Conservation (phyloP, 192 early-diverging fungal genomes). For the Podila epicladia region DNA sequence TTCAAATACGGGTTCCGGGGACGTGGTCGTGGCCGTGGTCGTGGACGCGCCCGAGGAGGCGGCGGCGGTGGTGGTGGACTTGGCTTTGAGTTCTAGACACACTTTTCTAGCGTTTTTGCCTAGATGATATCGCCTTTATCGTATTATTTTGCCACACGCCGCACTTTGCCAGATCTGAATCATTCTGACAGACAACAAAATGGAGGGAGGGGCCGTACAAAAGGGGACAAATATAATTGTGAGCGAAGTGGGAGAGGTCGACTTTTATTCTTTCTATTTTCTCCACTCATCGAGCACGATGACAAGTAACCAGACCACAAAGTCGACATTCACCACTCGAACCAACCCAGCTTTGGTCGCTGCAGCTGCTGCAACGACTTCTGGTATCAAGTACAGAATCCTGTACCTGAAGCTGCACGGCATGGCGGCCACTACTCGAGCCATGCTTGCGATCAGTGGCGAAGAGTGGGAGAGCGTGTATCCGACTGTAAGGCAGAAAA, state of each 20-base stretch:
- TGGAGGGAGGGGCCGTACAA: too few species aligned
- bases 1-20: background rate
- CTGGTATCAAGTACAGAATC: slow-evolving; percentile 14
- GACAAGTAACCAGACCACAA: background rate
- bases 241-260: too few species aligned
- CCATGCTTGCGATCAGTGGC: slow-evolving; percentile 21
- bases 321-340: slow-evolving; percentile 18
- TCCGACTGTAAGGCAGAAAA: slow-evolving; percentile 9
- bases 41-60: slow-evolving; percentile 14
- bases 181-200: background rate
- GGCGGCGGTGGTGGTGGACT: slow-evolving; percentile 9
- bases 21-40: background rate
- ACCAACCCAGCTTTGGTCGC: slow-evolving; percentile 3
- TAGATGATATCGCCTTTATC: too few species aligned
- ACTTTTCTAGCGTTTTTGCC: too few species aligned
- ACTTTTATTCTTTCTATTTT: too few species aligned
- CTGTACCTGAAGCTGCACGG: slow-evolving; percentile 39
- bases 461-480: slow-evolving; percentile 28
- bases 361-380: background rate
- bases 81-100: background rate
- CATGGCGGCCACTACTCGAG: slow-evolving; percentile 30
- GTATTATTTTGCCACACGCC: background rate
- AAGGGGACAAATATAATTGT: too few species aligned
- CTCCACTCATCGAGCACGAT: background rate
- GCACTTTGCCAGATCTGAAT: background rate